Conservation (phyloP, 2,329 filamentous ascomycete genomes). For the Raffaelea albimanens region DNA sequence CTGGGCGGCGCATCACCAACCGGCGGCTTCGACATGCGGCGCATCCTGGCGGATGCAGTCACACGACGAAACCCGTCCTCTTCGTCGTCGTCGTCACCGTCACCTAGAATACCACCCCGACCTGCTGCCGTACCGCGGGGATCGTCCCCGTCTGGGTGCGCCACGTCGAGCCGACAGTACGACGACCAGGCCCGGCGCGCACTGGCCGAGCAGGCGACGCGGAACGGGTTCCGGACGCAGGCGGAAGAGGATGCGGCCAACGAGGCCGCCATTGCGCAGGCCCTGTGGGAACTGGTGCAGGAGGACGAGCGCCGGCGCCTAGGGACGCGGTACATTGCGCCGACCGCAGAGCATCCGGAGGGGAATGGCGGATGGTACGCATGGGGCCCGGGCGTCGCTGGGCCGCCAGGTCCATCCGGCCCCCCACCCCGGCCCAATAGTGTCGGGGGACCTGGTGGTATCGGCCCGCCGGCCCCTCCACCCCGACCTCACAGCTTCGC, state of each 20-base stretch:
- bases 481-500: no score
- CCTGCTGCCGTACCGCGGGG: no score
- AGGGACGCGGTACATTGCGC: constrained; percentile 41
- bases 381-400: no score
- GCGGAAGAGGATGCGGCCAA: constrained; percentile 86
- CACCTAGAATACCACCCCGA: no score
- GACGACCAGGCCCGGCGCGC: constrained; percentile 8
- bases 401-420: no score
- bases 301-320: constrained; percentile 57
- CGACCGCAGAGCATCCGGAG: constrained; percentile 40
- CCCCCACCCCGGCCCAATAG: no score
- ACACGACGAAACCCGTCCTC: constrained; percentile 45
- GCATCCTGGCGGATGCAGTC: constrained; percentile 62
- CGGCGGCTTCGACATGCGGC: constrained; percentile 58
- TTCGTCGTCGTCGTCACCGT: no score
- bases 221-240: constrained; percentile 69
- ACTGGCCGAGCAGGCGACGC: constrained; percentile 26
- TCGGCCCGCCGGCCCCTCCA: no score
- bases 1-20: constrained; percentile 51
- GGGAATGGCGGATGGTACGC: constrained; percentile 29
- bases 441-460: no score
- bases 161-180: constrained; percentile 39
- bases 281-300: constrained; percentile 77
- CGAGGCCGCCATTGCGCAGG: constrained; percentile 75
- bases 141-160: constrained; percentile 32